Evolutionary conservation across 2,329 filamentous ascomycete species (phyloP), one percentile per base, ranked within the genome.

Genomic region (Talaromyces piceae): DNA sequence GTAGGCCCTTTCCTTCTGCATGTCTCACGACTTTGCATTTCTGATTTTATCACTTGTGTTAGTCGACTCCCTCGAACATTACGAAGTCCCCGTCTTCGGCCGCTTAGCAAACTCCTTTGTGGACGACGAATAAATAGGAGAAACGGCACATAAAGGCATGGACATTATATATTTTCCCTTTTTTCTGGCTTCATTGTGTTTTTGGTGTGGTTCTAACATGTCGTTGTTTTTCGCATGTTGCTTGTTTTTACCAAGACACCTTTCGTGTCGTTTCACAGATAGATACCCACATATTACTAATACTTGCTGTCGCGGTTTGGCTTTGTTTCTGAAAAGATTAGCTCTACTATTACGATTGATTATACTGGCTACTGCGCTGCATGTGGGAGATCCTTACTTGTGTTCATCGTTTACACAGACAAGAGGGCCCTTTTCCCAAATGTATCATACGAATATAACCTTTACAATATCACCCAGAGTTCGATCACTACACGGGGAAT

Each of bases 1-100:
- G 88, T 71, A 78, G 12, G 20, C 33, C 20, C 12, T 3, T 18
- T 20, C 33, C 6, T 9, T 37, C 16, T 18, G 9, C 33, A n/a
- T n/a, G n/a, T n/a, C n/a, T n/a, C n/a, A n/a, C n/a, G n/a, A n/a
- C n/a, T n/a, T n/a, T n/a, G n/a, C n/a, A n/a, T 48, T 16, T 2
- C 12, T 26, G 13, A 30, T 23, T 30, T 41, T 27, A 26, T 43
- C 8, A 27, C 1, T 33, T 5, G 9, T 45, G 47, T 2, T 33
- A 84, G 81, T 83, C 47, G 81, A 84, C 56, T 82, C 77, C 1
- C 72, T 84, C 47, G 73, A 78, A 51, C 73, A 91, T 65, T 94
- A 84, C 56, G 91, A 97, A 68, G 78, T 96, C 2, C 91, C 91
- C 0, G 82, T 95, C 63, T 86, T 97, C 62, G 93, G 93, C 4